These are phyloP conservation scores for Xylaria sp. DNA, from an alignment of 2,329 filamentous ascomycete genomes.

Conservation along the genomic window DNA sequence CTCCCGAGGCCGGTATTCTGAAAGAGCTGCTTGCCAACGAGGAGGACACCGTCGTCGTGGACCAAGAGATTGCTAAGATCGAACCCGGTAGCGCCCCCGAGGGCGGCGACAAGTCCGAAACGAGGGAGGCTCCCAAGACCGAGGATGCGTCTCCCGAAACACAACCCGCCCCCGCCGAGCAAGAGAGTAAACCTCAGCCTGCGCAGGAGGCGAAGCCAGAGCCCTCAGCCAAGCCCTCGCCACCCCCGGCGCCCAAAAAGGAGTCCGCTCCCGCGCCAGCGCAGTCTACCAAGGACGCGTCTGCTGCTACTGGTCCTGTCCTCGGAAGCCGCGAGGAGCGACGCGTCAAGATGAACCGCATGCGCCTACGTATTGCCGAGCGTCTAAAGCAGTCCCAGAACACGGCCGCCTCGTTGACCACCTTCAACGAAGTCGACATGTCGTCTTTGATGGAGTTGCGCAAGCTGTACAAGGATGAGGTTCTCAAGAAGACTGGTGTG, in stretches of 20 bases:
- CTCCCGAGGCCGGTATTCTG: conserved; percentile 88
- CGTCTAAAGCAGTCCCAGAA: conserved; percentile 99
- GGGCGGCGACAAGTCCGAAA: conserved; percentile 67
- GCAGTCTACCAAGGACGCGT: conserved; percentile 56
- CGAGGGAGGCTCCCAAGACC: conserved; percentile 69
- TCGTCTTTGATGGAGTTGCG: conserved; percentile 96
- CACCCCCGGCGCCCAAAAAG: conserved; percentile 55
- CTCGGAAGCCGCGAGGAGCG: conserved; percentile 86
- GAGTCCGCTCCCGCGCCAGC: conserved; percentile 51
- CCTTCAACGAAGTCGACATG: conserved; percentile 99
- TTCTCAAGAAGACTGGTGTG: conserved; percentile 94
- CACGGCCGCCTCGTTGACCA: conserved; percentile 95
- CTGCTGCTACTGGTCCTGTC: conserved; percentile 53
- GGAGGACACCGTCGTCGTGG: conserved; percentile 94
- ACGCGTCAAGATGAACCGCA: conserved; percentile 99
- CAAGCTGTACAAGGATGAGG: conserved; percentile 95
- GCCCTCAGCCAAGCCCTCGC: conserved; percentile 51
- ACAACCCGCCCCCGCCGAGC: conserved; percentile 58
- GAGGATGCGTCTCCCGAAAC: conserved; percentile 50
- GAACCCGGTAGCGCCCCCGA: conserved; percentile 77
- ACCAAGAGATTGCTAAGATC: conserved; percentile 88
- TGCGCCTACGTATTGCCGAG: conserved; percentile 97
- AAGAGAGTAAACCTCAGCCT: conserved; percentile 53
- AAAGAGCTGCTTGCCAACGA: conserved; percentile 92
- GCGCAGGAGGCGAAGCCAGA: conserved; percentile 50